These are phyloP conservation scores for Beauveria rudraprayagi DNA, from an alignment of 2,329 filamentous ascomycete genomes.

Conservation along the genomic window DNA sequence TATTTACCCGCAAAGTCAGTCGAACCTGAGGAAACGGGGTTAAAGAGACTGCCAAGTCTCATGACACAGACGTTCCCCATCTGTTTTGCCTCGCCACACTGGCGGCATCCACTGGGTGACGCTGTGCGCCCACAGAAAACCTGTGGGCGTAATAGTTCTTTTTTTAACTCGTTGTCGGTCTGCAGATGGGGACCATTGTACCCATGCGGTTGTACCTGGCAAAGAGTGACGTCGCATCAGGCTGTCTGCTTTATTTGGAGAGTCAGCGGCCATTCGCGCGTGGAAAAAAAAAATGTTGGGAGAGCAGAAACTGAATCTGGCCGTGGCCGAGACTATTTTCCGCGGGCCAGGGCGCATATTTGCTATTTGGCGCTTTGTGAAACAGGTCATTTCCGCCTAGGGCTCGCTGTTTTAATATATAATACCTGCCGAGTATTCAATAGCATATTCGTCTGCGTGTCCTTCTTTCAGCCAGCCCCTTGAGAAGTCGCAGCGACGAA, in stretches of 20 bases:
- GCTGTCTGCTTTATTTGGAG: background rate
- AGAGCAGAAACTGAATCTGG: background rate
- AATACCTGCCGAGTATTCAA: too few relatives aligned
- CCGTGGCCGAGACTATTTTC: background rate
- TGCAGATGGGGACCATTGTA: background rate
- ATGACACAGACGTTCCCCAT: background rate
- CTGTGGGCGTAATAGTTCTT: background rate
- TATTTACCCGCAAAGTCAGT: background rate
- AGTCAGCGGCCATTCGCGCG: background rate
- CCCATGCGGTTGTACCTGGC: background rate
- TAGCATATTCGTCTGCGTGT: background rate
- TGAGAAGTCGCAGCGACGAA: too few relatives aligned
- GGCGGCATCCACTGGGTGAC: background rate
- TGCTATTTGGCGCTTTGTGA: background rate
- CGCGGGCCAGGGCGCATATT: background rate
- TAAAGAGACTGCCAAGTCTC: background rate
- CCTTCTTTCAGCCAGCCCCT: background rate
- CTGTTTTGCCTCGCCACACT: background rate
- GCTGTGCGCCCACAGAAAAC: background rate
- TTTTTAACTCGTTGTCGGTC: constrained; percentile 3
- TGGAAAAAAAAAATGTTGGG: too few relatives aligned
- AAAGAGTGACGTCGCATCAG: constrained; percentile 1
- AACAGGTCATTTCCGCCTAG: constrained; percentile 1
- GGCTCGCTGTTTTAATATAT: background rate
- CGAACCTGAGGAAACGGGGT: background rate